phyloP scores from a whole-genome alignment of 257 asterid species.

The Gardenia jasminoides region DNA sequence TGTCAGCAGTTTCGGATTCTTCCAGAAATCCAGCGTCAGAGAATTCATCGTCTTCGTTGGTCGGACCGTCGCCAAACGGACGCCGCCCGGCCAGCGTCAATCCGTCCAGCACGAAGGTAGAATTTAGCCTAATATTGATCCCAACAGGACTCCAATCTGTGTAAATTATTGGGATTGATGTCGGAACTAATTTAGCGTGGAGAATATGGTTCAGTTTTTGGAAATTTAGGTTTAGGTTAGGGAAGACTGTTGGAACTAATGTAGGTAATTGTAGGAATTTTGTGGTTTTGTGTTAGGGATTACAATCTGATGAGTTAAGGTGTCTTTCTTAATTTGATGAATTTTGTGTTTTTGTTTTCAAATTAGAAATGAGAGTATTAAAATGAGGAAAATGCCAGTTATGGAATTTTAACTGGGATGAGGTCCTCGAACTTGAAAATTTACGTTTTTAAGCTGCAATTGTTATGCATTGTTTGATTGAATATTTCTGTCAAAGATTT shows the following conservation, averaged over 20 bases:
- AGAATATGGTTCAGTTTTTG: not conserved
- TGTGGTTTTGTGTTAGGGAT: not conserved
- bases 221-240: not conserved
- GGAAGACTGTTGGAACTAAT: not conserved
- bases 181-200: not conserved
- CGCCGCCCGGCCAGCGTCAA: constrained; percentile 76
- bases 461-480: not conserved
- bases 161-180: not conserved
- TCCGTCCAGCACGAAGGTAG: constrained; percentile 88
- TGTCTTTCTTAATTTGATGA: not conserved
- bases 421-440: not conserved
- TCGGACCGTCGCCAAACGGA: constrained; percentile 81
- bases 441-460: not conserved
- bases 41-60: constrained; percentile 80
- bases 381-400: too few species aligned
- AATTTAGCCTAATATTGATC: not conserved
- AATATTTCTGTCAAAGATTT: not conserved
- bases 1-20: constrained; percentile 75
- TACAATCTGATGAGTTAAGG: not conserved
- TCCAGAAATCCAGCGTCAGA: constrained; percentile 75
- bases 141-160: not conserved
- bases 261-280: not conserved
- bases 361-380: not conserved
- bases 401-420: not conserved
- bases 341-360: not conserved